Base-by-base conservation (phyloP, 768 basidiomycete genomes). In the Amanita inopinata region DNA sequence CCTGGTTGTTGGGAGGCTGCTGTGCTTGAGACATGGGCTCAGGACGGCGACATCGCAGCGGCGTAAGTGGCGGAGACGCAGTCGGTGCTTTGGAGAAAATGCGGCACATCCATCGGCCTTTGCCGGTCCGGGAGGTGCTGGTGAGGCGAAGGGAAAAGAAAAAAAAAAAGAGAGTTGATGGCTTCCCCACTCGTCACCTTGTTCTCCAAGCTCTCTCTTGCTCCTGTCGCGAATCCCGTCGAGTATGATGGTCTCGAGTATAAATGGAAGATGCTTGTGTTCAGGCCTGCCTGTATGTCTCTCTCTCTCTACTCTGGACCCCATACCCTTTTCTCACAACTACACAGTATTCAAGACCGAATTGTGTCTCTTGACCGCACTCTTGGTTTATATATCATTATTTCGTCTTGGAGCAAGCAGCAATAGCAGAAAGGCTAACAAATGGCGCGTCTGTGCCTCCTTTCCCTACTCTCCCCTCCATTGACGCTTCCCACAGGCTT, bases 191-290 rank as follows among this genome's bases (percentile, higher is more conserved):
- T 71, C 38, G 58, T 55, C 43, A 57, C 65, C 32, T 38, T 70
- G 23, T 47, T 73, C 23, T 47, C 56, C 5, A 49, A 48, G 27
- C 54, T 86, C 48, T 74, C 78, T 3, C 83, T 83, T 8, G 69
- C 76, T 0, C 74, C 78, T 2, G 64, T 77, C 42, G 53, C 70
- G 24, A 65, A 74, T 17, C 61, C 67, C 8, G 61, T 64, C 5
- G 65, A 82, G 5, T 96, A 91, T 58, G 70, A 82, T 25, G 91
- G 90, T 14, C 59, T 75, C 34, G 74, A 96, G 59, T 80, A 67
- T 58, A 70, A 63, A 48, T 92, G 83, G 80, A 80, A 71, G 55
- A 65, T 77, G 43, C 62, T 96, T 51, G 76, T 80, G 27, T 88
- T 94, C 64, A 71, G 90, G 32, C 92, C 91, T 14, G 85, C 81